Evolutionary conservation across 78 protist species (phyloP).

Genomic region (Salpingoeca rosetta): DNA sequence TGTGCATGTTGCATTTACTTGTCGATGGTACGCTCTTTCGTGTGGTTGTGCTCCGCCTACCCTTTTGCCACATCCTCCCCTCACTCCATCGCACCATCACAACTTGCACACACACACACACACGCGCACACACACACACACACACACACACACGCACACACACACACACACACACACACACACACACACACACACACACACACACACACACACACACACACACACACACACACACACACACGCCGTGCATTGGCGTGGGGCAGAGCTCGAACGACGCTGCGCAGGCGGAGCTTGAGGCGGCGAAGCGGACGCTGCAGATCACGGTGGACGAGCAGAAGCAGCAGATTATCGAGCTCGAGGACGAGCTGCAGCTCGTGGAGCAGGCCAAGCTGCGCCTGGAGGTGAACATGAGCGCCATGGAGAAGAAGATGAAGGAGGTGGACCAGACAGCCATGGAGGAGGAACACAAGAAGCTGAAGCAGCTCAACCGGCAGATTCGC

Average conservation of each 20-base stretch:
- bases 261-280: constrained; percentile 10
- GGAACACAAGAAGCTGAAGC: constrained; percentile 12
- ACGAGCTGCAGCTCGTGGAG: constrained; percentile 11
- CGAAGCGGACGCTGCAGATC: constrained; percentile 20
- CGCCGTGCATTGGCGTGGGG: no score
- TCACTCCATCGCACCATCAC: neutral
- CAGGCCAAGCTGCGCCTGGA: constrained; percentile 32
- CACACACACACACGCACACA: neutral
- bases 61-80: neutral
- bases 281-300: constrained; percentile 3
- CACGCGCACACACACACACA: neutral
- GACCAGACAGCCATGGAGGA: neutral
- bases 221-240: no score
- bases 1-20: no score
- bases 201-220: no score
- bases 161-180: neutral
- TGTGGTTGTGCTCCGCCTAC: neutral
- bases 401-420: constrained; percentile 23
- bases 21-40: neutral
- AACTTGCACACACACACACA: neutral
- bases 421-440: constrained; percentile 18
- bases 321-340: constrained; percentile 21
- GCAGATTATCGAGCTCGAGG: constrained; percentile 12
- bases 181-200: neutral
- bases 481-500: constrained; percentile 12